These are phyloP conservation scores for Populus hybrid DNA, from an alignment of 441 rosid species.

Conservation along the genomic window DNA sequence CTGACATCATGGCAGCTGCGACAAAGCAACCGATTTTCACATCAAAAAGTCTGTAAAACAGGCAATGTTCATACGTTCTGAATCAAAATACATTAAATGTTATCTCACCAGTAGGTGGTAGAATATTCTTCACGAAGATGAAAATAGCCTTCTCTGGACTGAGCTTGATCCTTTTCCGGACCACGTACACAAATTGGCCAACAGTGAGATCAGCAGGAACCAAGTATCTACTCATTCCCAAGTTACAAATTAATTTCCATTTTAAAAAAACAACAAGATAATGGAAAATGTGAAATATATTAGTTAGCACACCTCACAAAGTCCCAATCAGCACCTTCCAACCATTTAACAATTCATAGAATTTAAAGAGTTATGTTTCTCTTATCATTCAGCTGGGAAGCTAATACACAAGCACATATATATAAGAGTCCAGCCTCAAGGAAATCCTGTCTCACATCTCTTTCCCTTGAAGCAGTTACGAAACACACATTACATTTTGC, in stretches of 20 bases:
- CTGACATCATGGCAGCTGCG: constrained; percentile 88
- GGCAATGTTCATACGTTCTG: background rate
- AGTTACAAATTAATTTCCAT: background rate
- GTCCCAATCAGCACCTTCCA: background rate
- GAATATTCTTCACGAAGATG: constrained; percentile 12
- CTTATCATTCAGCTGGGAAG: no score
- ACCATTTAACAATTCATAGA: no score
- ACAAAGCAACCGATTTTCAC: constrained; percentile 2
- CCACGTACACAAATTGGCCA: constrained; percentile 94
- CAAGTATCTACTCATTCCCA: constrained; percentile 52
- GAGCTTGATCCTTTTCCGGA: constrained; percentile 95
- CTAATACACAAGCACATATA: no score
- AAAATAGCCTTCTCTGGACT: constrained; percentile 95
- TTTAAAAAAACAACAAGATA: background rate
- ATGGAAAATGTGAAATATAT: background rate
- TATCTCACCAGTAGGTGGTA: constrained; percentile 82
- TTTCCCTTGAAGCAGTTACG: background rate
- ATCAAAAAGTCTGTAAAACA: background rate
- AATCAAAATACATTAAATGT: background rate
- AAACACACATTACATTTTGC: constrained; percentile 5
- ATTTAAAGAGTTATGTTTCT: no score
- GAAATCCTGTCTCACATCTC: background rate
- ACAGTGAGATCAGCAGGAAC: constrained; percentile 95
- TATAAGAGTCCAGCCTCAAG: background rate
- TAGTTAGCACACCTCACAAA: background rate